Evolutionary conservation across 352 stramenopile species (phyloP), one percentile per base, ranked within the genome.

Genomic region (Thalassiosira ordinaria): DNA sequence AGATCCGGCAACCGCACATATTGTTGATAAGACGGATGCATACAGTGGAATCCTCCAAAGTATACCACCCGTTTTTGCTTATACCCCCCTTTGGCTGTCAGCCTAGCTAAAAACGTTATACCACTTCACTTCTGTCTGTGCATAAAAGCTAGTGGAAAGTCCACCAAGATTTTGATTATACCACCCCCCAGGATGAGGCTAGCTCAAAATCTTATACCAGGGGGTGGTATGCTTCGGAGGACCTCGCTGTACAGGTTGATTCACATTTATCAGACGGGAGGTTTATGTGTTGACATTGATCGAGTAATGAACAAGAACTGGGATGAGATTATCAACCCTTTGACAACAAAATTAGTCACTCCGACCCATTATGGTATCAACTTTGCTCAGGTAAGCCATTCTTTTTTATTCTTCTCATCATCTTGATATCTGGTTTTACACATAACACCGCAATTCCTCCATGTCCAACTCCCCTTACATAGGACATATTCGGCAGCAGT

Each of bases 21-120:
- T 56, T 56, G 47, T 56, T 29, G 47, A 56, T 5, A 56, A 56
- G 47, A 56, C 47, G 47, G 47, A 56, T 56, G 47, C 47, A 41
- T 52, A 52, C 44, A 52, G 44, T 52, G 7, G 20, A 18, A 20
- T 20, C 9, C 44, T 22, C n/a, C 44, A 18, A 52, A 52, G 8
- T 52, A 52, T 52, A 52, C 44, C 44, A 52, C 44, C n/a, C 4
- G 44, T 22, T 52, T n/a, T 52, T 7, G 44, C 44, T 22, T 22
- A 52, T 52, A 52, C 44, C n/a, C 11, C 4, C 44, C 44, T 6
- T 16, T 22, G 9, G 44, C 8, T 6, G 44, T 4, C 11, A 52
- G 44, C 14, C 44, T 52, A 22, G 44, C 44, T n/a, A 6, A 52
- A n/a, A 52, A 22, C 14, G 9, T 52, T 22, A 52, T 52, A 52